Evolutionary conservation across 2,329 filamentous ascomycete genomes (phyloP).

Genomic region (Diplocarpon mali): DNA sequence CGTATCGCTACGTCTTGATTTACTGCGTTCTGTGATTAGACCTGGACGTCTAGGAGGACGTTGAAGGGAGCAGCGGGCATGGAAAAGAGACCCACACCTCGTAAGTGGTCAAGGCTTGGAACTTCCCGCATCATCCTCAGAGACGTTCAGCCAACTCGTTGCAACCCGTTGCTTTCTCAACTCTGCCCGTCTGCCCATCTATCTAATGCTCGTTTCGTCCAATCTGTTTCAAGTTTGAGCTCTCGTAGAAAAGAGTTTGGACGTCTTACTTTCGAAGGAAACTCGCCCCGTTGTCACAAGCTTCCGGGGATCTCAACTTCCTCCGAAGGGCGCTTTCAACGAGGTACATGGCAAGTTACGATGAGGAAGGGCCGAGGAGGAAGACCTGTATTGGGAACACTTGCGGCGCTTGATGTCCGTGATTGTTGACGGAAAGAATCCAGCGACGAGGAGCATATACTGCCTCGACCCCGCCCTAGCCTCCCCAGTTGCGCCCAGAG

Average conservation of each 20-base stretch:
- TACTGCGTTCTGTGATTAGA: not conserved
- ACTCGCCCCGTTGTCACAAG: not conserved
- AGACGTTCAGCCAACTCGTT: constrained; percentile 2
- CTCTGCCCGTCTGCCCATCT: not conserved
- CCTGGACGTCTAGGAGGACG: not conserved
- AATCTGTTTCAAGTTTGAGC: not conserved
- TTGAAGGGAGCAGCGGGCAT: not conserved
- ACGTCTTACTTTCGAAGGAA: constrained; percentile 4
- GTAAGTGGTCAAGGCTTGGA: not conserved
- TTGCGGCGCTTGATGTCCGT: constrained; percentile 13
- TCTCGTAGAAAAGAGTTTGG: not conserved
- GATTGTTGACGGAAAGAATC: constrained; percentile 1
- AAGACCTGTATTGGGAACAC: constrained; percentile 22
- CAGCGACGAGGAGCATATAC: not conserved
- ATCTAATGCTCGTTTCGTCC: not conserved
- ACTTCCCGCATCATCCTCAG: not conserved
- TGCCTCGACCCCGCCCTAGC: constrained; percentile 1
- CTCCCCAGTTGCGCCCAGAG: constrained; percentile 7
- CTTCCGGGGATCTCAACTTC: constrained; percentile 5
- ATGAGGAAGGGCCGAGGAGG: constrained; percentile 23
- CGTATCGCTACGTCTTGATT: too few species aligned
- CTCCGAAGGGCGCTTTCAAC: not conserved
- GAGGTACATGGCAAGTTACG: constrained; percentile 18
- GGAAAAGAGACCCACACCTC: not conserved
- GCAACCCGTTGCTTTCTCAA: not conserved